Conservation (phyloP, 2,329 filamentous ascomycete genomes). For the Pseudogymnoascus sp. region DNA sequence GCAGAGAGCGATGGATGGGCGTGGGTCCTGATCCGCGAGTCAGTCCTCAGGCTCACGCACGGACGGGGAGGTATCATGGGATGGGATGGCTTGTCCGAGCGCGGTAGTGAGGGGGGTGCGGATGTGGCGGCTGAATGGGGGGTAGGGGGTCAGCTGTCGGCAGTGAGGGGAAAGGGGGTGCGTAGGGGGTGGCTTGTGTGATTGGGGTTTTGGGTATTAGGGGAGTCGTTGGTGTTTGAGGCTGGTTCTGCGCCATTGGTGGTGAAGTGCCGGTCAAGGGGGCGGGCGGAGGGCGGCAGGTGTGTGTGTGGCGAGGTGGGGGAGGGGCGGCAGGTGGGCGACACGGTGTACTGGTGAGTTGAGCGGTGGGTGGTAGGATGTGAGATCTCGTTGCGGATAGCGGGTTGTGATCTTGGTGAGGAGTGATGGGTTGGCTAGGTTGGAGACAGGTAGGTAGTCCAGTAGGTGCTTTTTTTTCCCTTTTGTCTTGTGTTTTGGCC, state of each 20-base stretch:
- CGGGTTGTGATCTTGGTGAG: no score
- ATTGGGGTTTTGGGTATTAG: neutral
- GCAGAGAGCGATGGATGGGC: neutral
- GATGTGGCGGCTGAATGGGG: neutral
- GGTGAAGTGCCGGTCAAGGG: neutral
- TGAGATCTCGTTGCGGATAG: neutral
- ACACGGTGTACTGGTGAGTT: neutral
- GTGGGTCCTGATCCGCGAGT: neutral
- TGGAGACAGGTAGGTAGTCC: neutral
- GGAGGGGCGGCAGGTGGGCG: neutral
- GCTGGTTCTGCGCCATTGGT: neutral
- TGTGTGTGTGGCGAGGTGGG: neutral
- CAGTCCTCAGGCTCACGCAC: no score
- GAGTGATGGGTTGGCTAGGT: no score
- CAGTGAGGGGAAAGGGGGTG: no score
- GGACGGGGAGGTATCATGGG: neutral
- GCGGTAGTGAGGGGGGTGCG: no score
- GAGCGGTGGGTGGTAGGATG: neutral
- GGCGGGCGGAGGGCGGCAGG: neutral
- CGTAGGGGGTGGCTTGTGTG: no score
- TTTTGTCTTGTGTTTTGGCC: neutral
- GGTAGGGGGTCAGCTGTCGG: no score
- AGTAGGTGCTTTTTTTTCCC: neutral
- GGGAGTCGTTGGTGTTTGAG: no score
- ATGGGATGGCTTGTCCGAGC: neutral